Base-by-base conservation (phyloP, 1,284 basidiomycete genomes). In the Heterobasidion irregulare region DNA sequence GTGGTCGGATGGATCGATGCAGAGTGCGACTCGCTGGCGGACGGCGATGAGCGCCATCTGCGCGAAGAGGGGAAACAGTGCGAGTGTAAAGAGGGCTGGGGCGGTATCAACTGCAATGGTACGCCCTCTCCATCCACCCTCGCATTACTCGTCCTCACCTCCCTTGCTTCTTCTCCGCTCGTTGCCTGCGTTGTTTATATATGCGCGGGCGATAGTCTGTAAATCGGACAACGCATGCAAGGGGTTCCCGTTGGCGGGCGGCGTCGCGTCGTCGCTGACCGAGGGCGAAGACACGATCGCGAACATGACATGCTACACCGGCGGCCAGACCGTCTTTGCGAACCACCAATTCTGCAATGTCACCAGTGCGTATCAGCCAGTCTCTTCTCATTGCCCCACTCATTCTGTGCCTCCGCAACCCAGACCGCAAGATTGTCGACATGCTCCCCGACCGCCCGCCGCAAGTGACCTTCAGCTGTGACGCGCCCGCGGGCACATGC, bases 331-430 rank as follows among this genome's bases (percentile, higher is more conserved):
- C 0, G 88, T 99, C 13, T 89, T 92, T 70, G 86, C 84, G 68
- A 94, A 94, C 64, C 94, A 94, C 69, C 96, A 99, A 69, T 92
- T 97, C 84, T 99, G 96, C 73, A 85, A 98, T 67, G 95, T 99
- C 33, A 98, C 95, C 13, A 98, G 92, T 94, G 65, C 64, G 90
- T 75, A 33, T 49, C 35, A 41, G 6, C 26, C 15, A 52, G 13
- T 32, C 32, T 4, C 33, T 8, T 10, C n/a, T 26, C 26, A 26
- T 13, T n/a, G 6, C 35, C 4, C 19, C 35, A 9, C 43, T 8
- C 48, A 26, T 45, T 45, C 32, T 19, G 15, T 44, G 47, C 18
- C 35, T 52, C 8, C 15, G 50, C 52, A 34, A 34, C 53, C 47
- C 12, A 92, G 89, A 94, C 70, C 85, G 86, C 53, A 93, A 93